Evolutionary conservation across 495 filamentous ascomycete species (phyloP).

Genomic region (Tuber brumale): DNA sequence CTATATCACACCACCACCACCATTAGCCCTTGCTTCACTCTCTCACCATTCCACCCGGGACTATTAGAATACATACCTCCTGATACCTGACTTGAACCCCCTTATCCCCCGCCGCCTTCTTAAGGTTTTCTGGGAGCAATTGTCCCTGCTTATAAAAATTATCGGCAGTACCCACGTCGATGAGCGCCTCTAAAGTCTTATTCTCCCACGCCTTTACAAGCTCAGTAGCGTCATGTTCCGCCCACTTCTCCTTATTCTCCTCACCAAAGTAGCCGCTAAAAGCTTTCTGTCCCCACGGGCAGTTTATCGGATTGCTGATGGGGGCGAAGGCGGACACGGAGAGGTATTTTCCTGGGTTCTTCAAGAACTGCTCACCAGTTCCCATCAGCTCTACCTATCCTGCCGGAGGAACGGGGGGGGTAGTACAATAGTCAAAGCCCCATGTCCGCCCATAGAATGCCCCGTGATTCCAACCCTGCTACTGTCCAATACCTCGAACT

Average conservation of each 20-base stretch:
- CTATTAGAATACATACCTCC: constrained; percentile 46
- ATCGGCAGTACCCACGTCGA: constrained; percentile 69
- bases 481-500: constrained; percentile 60
- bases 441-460: constrained; percentile 95
- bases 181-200: constrained; percentile 51
- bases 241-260: constrained; percentile 65
- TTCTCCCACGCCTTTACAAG: constrained; percentile 65
- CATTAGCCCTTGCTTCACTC: neutral
- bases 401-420: neutral
- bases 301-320: constrained; percentile 77
- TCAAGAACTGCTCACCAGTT: constrained; percentile 56
- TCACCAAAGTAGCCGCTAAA: constrained; percentile 84
- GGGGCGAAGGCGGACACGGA: constrained; percentile 86
- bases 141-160: constrained; percentile 93
- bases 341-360: constrained; percentile 81
- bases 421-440: constrained; percentile 72
- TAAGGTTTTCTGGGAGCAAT: constrained; percentile 87
- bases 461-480: constrained; percentile 72
- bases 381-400: neutral
- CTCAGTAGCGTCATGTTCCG: constrained; percentile 87
- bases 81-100: constrained; percentile 74
- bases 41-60: neutral
- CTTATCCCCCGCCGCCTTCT: constrained; percentile 62
- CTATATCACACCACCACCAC: constrained; percentile 38
- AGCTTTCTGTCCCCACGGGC: constrained; percentile 93